These are phyloP conservation scores for Globisporangium middletonii DNA, from an alignment of 352 stramenopile genomes.

Conservation along the genomic window DNA sequence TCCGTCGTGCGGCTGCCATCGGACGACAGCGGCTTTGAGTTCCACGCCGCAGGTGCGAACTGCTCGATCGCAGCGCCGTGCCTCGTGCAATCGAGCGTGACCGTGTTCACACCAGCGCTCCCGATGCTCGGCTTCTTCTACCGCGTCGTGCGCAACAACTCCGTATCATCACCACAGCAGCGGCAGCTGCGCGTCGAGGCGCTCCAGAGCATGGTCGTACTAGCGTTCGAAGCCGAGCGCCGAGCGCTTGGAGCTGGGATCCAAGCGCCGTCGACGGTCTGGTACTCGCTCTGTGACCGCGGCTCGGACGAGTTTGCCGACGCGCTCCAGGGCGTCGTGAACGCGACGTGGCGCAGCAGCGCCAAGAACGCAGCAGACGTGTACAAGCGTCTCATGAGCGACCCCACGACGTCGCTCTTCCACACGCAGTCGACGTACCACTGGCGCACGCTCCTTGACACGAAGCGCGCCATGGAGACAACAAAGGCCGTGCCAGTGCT, in stretches of 20 bases:
- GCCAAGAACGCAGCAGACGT: conserved; percentile 19
- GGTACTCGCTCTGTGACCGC: conserved; percentile 49
- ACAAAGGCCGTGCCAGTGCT: conserved; percentile 19
- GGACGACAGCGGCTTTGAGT: neutral
- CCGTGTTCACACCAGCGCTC: conserved; percentile 51
- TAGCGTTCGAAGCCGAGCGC: conserved; percentile 39
- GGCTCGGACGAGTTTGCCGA: conserved; percentile 51
- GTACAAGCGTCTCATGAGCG: conserved; percentile 25
- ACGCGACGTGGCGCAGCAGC: conserved; percentile 19
- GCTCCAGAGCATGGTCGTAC: conserved; percentile 24
- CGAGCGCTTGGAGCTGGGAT: conserved; percentile 35
- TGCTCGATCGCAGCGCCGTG: conserved; percentile 26
- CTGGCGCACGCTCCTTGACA: conserved; percentile 24
- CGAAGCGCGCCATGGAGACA: conserved; percentile 19
- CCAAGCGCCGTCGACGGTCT: conserved; percentile 48
- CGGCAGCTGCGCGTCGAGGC: conserved; percentile 22
- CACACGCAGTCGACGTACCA: conserved; percentile 37
- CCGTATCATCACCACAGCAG: conserved; percentile 11
- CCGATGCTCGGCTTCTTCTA: conserved; percentile 18
- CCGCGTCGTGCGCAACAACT: conserved; percentile 14
- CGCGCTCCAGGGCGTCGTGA: conserved; percentile 36
- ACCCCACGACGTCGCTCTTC: conserved; percentile 20
- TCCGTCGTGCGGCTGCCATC: conserved; percentile 10
- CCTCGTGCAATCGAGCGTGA: conserved; percentile 46
- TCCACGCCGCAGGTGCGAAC: neutral